These are phyloP conservation scores for Xylariaceae sp. DNA, from an alignment of 2,329 filamentous ascomycete genomes.

Conservation along the genomic window DNA sequence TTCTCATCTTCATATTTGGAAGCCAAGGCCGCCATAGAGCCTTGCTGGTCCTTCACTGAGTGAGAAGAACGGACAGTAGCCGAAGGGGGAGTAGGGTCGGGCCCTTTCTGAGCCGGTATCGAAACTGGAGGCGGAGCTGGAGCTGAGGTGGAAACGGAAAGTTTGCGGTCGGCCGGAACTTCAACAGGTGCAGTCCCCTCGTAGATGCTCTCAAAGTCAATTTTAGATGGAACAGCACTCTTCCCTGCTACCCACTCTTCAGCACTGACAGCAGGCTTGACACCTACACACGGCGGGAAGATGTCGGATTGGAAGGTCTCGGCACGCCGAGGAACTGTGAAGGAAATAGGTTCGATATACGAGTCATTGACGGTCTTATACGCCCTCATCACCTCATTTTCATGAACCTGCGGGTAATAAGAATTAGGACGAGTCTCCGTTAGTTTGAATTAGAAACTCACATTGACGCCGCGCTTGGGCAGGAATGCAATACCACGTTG, in stretches of 20 bases:
- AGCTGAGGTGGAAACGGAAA: conserved; percentile 45
- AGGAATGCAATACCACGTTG: conserved; percentile 93
- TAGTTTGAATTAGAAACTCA: conserved; percentile 36
- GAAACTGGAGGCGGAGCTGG: conserved; percentile 42
- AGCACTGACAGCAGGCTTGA: conserved; percentile 74
- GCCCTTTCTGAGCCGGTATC: conserved; percentile 53
- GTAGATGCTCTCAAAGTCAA: conserved; percentile 88
- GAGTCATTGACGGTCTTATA: conserved; percentile 96
- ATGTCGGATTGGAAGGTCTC: conserved; percentile 97
- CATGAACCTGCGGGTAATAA: conserved; percentile 60
- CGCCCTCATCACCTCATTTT: conserved; percentile 91
- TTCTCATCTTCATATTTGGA: conserved; percentile 78
- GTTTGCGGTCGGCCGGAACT: conserved; percentile 65
- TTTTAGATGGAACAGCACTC: conserved; percentile 79
- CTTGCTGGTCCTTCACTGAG: conserved; percentile 78
- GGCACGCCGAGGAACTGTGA: conserved; percentile 89
- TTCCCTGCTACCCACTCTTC: conserved; percentile 85
- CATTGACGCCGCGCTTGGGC: conserved; percentile 91
- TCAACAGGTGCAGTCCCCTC: conserved; percentile 78
- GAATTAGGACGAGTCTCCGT: neutral
- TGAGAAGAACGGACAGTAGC: conserved; percentile 55
- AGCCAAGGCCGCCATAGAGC: conserved; percentile 79
- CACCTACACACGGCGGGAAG: conserved; percentile 78
- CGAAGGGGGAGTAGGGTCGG: conserved; percentile 48
- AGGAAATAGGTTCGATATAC: conserved; percentile 95